Percentiles rank a stretch among this genome's conserved stretches.
Evolutionary conservation across 371 early-diverging fungal species (phyloP).

Genomic region (Apophysomyces variabilis): DNA sequence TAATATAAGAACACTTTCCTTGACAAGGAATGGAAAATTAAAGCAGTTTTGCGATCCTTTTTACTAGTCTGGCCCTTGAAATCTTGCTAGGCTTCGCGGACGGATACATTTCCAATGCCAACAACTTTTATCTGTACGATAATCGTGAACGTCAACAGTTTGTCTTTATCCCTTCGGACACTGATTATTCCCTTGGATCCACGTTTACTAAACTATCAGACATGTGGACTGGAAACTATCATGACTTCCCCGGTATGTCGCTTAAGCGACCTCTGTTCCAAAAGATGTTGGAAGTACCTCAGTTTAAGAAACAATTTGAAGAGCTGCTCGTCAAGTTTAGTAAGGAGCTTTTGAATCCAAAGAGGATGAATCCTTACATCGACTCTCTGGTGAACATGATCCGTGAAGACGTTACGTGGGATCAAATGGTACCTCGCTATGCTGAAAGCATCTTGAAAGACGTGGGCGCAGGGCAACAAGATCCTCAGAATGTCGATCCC

Average conservation of each 20-base stretch:
- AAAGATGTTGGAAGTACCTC: slow-evolving; percentile 21
- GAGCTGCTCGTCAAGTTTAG: slow-evolving; percentile 12
- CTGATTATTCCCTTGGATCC: slow-evolving; percentile 10
- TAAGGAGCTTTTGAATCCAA: slow-evolving; percentile 25
- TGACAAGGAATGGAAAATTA: no score
- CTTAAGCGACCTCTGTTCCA: slow-evolving; percentile 17
- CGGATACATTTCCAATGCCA: slow-evolving; percentile 24
- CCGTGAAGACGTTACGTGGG: slow-evolving; percentile 26
- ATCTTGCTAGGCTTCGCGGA: slow-evolving; percentile 34
- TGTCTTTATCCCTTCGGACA: slow-evolving; percentile 15
- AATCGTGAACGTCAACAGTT: slow-evolving; percentile 11
- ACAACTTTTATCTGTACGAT: slow-evolving; percentile 39
- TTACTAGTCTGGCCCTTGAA: slow-evolving; percentile 32
- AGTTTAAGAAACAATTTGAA: slow-evolving; percentile 21
- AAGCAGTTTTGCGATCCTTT: neutral
- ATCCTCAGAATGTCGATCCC: neutral
- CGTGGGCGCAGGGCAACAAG: neutral
- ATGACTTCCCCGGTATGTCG: slow-evolving; percentile 14
- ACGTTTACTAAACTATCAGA: slow-evolving; percentile 8
- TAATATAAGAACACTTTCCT: neutral
- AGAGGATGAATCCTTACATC: slow-evolving; percentile 16
- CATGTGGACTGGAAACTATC: slow-evolving; percentile 25
- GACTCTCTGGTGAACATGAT: slow-evolving; percentile 22
- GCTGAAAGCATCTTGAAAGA: neutral
- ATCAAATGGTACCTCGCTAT: slow-evolving; percentile 12